Percentiles rank a stretch among this genome's conserved stretches.
These are phyloP conservation scores for Kluyveromyces wickerhamii DNA, from an alignment of 805 yeast species.

Conservation along the genomic window DNA sequence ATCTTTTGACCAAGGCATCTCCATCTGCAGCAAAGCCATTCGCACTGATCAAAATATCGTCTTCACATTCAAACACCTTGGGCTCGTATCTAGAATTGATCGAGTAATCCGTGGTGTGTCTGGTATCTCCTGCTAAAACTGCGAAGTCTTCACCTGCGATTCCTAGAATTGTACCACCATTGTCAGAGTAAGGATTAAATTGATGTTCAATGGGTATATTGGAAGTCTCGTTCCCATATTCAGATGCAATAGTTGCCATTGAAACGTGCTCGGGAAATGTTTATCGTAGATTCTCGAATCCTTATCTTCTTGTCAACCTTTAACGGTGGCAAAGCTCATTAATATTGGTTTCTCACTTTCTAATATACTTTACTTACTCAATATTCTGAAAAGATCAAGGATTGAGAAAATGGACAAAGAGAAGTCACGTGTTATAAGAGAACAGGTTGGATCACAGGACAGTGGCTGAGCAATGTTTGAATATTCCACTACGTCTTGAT, in stretches of 20 bases:
- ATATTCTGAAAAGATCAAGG: too few relatives aligned
- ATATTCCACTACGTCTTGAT: too few relatives aligned
- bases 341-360: too few relatives aligned
- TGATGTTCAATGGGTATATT: constrained; percentile 76
- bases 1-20: constrained; percentile 68
- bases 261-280: background rate
- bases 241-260: constrained; percentile 48
- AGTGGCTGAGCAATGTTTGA: too few relatives aligned
- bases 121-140: constrained; percentile 96
- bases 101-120: constrained; percentile 89
- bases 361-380: too few relatives aligned
- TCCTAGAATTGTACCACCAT: constrained; percentile 95
- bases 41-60: constrained; percentile 78
- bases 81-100: constrained; percentile 91
- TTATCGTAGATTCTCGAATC: background rate
- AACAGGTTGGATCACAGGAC: too few relatives aligned
- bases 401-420: too few relatives aligned
- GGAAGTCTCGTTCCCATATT: constrained; percentile 49
- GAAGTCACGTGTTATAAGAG: too few relatives aligned
- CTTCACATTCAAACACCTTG: constrained; percentile 83
- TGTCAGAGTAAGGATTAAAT: constrained; percentile 88
- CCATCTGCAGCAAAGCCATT: constrained; percentile 98
- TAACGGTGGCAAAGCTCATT: constrained; percentile 5
- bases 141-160: constrained; percentile 98
- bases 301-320: background rate